A percentile compares a stretch with the other conserved stretches of the same genome.
Evolutionary conservation across 2,329 filamentous ascomycete genomes (phyloP).

Genomic region (Orbilia oligospora): DNA sequence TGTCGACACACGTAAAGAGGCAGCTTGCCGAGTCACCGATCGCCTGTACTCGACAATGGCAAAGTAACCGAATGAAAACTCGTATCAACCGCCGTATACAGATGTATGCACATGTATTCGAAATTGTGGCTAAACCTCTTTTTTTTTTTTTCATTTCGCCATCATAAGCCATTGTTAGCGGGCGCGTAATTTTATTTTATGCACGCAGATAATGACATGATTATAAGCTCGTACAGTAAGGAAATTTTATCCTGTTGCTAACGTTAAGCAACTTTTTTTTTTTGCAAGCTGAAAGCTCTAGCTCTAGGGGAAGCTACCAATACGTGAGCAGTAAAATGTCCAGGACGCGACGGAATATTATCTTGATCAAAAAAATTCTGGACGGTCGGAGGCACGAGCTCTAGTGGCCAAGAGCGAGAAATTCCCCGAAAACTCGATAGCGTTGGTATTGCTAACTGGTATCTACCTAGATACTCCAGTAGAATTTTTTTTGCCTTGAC

Average conservation of each 20-base stretch:
- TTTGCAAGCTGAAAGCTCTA: not conserved
- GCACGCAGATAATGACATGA: not conserved
- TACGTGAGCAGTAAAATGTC: not conserved
- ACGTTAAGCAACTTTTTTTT: not conserved
- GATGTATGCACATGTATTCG: too few relatives aligned
- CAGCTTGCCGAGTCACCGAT: slow-evolving; percentile 5
- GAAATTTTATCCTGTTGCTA: not conserved
- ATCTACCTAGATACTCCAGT: too few relatives aligned
- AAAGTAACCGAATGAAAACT: not conserved
- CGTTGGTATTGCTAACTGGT: too few relatives aligned
- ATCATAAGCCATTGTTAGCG: not conserved
- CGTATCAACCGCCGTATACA: not conserved
- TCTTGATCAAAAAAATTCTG: not conserved
- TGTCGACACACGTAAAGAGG: too few relatives aligned
- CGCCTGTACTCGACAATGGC: not conserved
- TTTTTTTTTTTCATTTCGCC: not conserved
- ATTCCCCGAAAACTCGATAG: not conserved
- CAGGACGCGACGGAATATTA: slow-evolving; percentile 7
- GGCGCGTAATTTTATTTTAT: slow-evolving; percentile 6
- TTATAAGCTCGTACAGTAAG: not conserved
- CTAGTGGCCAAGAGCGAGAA: not conserved
- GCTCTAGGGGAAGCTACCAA: not conserved
- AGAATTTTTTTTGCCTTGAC: not conserved
- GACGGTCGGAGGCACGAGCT: not conserved
- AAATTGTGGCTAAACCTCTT: not conserved